Evolutionary conservation across 2,329 filamentous ascomycete genomes (phyloP).

Genomic region (Ascochyta viciae-villosae): DNA sequence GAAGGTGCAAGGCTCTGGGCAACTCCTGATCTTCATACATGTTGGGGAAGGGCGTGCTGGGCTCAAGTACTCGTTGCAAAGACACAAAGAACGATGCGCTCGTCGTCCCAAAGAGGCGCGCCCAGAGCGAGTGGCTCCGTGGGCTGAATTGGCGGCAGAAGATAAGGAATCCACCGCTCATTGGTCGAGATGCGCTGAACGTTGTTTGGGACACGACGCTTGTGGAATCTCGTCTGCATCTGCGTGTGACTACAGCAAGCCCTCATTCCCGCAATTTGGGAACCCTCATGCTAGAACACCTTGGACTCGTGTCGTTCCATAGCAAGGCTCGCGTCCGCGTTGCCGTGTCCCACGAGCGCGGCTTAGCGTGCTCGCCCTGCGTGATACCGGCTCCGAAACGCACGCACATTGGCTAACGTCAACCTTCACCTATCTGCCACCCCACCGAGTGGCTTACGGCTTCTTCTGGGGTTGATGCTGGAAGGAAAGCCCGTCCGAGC

Average conservation of each 20-base stretch:
- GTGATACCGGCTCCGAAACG: slow-evolving; percentile 25
- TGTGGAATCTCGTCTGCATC: slow-evolving; percentile 2
- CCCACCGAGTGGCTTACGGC: slow-evolving; percentile 34
- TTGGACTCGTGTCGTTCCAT: background rate
- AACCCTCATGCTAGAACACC: background rate
- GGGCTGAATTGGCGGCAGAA: slow-evolving; percentile 7
- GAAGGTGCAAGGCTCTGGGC: slow-evolving; percentile 10
- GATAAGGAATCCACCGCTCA: slow-evolving; percentile 13
- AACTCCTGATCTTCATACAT: slow-evolving; percentile 8
- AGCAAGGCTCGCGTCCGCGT: background rate
- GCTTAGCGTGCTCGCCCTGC: slow-evolving; percentile 27
- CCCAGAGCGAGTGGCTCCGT: slow-evolving; percentile 5
- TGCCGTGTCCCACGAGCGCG: slow-evolving; percentile 8
- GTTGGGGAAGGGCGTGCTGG: slow-evolving; percentile 1
- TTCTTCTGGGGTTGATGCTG: slow-evolving; percentile 28
- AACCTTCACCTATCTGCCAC: slow-evolving; percentile 36
- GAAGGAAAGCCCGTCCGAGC: slow-evolving; percentile 22
- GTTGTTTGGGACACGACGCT: background rate
- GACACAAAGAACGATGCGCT: slow-evolving; percentile 9
- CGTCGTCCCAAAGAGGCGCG: slow-evolving; percentile 6
- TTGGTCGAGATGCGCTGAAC: background rate
- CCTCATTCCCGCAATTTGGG: slow-evolving; percentile 7
- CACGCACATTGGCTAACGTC: slow-evolving; percentile 35
- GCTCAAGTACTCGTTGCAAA: slow-evolving; percentile 3
- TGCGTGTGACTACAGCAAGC: slow-evolving; percentile 1